phyloP scores from a whole-genome alignment of 2,329 filamentous ascomycete genomes.

The Taxawa tesnikishii region DNA sequence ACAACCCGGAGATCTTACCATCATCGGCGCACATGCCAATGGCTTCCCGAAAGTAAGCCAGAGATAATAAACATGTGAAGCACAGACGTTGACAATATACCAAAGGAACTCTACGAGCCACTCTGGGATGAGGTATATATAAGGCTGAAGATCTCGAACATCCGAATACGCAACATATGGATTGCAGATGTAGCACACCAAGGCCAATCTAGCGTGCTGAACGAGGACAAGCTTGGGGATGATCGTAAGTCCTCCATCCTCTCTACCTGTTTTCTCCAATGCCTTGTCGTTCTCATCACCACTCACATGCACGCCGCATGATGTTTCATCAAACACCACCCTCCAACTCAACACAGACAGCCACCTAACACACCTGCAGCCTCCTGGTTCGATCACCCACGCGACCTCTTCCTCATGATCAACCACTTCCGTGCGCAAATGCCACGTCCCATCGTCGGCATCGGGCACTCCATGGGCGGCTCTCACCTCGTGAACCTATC shows the following conservation, averaged over 20 bases:
- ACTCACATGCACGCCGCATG: no score
- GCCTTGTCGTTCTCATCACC: neutral
- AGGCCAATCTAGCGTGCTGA: conserved; percentile 65
- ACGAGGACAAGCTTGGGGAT: conserved; percentile 65
- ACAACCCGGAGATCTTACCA: conserved; percentile 64
- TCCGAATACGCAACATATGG: conserved; percentile 73
- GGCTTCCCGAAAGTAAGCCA: conserved; percentile 75
- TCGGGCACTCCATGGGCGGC: conserved; percentile 85
- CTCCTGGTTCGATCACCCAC: conserved; percentile 72
- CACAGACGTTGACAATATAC: neutral
- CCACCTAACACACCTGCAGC: conserved; percentile 35
- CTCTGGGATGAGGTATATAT: conserved; percentile 66
- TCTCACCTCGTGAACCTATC: conserved; percentile 60
- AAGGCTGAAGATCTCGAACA: conserved; percentile 40
- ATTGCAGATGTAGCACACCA: conserved; percentile 83
- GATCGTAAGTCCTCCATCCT: conserved; percentile 50
- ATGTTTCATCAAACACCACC: no score
- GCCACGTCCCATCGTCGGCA: conserved; percentile 67
- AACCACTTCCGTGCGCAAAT: conserved; percentile 71
- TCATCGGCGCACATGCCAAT: conserved; percentile 81
- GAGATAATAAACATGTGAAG: no score
- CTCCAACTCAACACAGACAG: no score
- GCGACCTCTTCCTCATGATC: conserved; percentile 74
- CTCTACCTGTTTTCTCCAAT: neutral
- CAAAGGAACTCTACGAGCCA: conserved; percentile 73